Evolutionary conservation across 1,284 basidiomycete genomes (phyloP).

Genomic region (Microbotryum silenes-acaulis): DNA sequence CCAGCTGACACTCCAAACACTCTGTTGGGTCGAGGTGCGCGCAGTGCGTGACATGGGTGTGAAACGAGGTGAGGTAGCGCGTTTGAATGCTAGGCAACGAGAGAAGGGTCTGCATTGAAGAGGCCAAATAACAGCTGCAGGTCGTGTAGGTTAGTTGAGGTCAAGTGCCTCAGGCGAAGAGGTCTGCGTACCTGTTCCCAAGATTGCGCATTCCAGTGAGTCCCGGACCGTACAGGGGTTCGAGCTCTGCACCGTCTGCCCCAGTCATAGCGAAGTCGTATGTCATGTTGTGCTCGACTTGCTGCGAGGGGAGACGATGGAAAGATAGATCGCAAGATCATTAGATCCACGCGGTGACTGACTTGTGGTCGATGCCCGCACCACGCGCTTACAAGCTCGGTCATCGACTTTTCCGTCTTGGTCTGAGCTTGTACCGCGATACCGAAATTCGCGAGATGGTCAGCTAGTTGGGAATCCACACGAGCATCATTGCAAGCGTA

Average conservation of each 20-base stretch:
- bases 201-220: conserved; percentile 86
- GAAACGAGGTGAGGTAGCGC: conserved; percentile 58
- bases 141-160: background rate
- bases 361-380: conserved; percentile 30
- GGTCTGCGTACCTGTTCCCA: conserved; percentile 65
- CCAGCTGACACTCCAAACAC: conserved; percentile 91
- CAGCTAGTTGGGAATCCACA: conserved; percentile 66
- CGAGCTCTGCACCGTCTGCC: conserved; percentile 79
- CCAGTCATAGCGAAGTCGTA: conserved; percentile 91
- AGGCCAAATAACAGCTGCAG: conserved; percentile 89
- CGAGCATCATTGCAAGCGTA: conserved; percentile 85
- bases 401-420: conserved; percentile 97
- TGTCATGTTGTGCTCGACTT: conserved; percentile 92
- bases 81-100: conserved; percentile 67
- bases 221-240: conserved; percentile 81
- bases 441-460: conserved; percentile 73
- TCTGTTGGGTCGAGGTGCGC: conserved; percentile 62
- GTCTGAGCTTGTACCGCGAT: conserved; percentile 74
- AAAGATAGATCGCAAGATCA: background rate
- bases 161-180: background rate
- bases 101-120: conserved; percentile 81
- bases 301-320: conserved; percentile 46
- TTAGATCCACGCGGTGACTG: background rate
- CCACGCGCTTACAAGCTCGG: conserved; percentile 60
- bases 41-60: conserved; percentile 60